Evolutionary conservation across 495 filamentous ascomycete genomes (phyloP).

Genomic region (Aspergillus homomorphus): DNA sequence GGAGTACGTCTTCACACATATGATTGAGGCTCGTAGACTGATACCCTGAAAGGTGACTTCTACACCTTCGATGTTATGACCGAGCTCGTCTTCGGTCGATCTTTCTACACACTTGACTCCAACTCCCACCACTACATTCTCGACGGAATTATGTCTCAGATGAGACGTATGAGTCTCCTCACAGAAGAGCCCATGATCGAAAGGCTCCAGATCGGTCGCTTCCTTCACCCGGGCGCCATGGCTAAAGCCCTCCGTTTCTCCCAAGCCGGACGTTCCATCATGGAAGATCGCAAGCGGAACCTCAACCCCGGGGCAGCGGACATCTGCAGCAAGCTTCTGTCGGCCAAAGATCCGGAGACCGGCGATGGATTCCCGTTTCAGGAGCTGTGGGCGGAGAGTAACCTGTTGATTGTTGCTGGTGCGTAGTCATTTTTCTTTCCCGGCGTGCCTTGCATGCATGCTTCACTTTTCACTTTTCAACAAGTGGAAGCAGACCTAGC

Average conservation of each 20-base stretch:
- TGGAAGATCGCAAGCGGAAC: not conserved
- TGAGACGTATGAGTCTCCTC: not conserved
- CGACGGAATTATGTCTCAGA: not conserved
- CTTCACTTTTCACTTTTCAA: no score
- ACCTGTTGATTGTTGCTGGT: constrained; percentile 39
- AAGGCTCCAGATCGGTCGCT: not conserved
- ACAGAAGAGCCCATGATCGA: not conserved
- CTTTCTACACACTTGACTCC: not conserved
- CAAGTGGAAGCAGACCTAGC: no score
- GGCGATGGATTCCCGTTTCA: constrained; percentile 50
- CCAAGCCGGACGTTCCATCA: not conserved
- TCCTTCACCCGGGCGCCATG: not conserved
- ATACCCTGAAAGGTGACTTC: not conserved
- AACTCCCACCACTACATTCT: not conserved
- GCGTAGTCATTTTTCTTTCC: no score
- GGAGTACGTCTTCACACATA: constrained; percentile 18
- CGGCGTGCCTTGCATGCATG: no score
- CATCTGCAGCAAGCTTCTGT: constrained; percentile 60
- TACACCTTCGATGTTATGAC: constrained; percentile 12
- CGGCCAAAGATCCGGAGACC: constrained; percentile 57
- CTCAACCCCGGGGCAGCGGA: constrained; percentile 41
- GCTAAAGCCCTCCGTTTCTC: not conserved
- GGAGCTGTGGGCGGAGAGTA: constrained; percentile 58
- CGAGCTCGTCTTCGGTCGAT: constrained; percentile 7
- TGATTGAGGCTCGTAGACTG: not conserved